Base-by-base conservation (phyloP, 208 protist genomes). In the Leishmania amazonensis region DNA sequence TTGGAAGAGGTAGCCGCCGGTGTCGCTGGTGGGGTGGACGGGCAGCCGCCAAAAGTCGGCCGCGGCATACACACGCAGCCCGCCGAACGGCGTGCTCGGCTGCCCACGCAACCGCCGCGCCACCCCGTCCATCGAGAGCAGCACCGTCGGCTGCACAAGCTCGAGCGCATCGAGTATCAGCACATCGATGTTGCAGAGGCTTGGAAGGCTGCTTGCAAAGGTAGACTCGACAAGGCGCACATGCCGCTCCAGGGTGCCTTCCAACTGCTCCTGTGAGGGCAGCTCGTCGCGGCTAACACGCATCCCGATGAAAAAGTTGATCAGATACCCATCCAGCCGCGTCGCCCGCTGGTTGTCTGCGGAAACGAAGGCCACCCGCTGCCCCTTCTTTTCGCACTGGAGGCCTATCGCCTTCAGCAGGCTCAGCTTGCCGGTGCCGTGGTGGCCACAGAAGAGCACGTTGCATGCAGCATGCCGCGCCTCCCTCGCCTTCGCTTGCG, bases 11-110 rank as follows among this genome's bases (percentile, higher is more conserved):
- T 98, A 96, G 42, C 93, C 95, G 21, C 93, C 93, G 0, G 89
- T 95, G 86, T 96, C 93, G 78, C 91, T 96, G 78, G 86, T 87
- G 2, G 95, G 95, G 67, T 93, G 87, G 31, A 98, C 95, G 0
- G 90, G 91, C 35, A 98, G 83, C 0, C 78, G 86, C 93, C 95
- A 98, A 77, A 98, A 98, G 76, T 98, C 92, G 21, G 92, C 95
- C 24, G 90, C 84, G 57, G 92, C 95, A 81, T 91, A 95, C 24
- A 98, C 90, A 45, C 92, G 93, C 49, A 98, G 73, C 4, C 95
- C 95, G 54, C 95, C 95, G 88, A 98, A 96, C 0, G 95, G 88
- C 62, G 85, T 80, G 35, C 81, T 54, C 15, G 83, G 86, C 73
- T 76, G 71, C 21, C 79, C 84, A 54, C 92, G 89, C 75, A 90